Base-by-base conservation (phyloP, 768 basidiomycete genomes). In the Lentinula sp. region DNA sequence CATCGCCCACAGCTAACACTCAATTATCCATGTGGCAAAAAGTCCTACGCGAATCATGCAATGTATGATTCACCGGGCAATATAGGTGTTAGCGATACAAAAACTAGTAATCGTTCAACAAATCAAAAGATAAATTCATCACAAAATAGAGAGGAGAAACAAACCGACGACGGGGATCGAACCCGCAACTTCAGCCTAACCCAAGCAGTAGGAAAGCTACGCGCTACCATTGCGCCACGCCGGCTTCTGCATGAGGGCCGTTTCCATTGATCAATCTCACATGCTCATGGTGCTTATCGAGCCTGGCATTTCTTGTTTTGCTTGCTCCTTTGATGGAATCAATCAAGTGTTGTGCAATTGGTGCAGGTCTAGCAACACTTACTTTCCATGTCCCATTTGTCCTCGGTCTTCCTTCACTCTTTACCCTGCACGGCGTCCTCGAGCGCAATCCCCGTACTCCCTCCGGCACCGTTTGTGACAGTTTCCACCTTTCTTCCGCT, bases 341-440 rank as follows among this genome's bases (percentile, higher is more conserved):
- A 18, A 86, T 92, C 67, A 80, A 79, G 42, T 85, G 86, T 28
- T 88, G 90, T 66, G 84, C 91, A 6, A 76, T 92, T 3, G 91
- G 90, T 18, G 85, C 89, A 39, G 92, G 91, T 43, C 83, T 93
- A 62, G 80, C 86, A 18, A 87, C 87, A 39, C 74, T 87, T 43
- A 88, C 88, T 2, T 93, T 95, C 74, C 93, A 95, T 71, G 67
- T 87, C 60, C 92, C 93, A 0, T 89, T 93, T 71, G 74, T 95
- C 60, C 81, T 87, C 59, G 84, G 89, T 2, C 77, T 89, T 18
- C 87, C 90, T 0, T 76, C 88, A 28, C 72, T 84, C 53, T 93
- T 91, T 77, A 81, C 74, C 8, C 81, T 93, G 39, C 79, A 86
- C 65, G 81, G 90, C n/a, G 86, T 93, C 52, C 77, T 92, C 61